These are phyloP conservation scores for Petunia hybrid DNA, from an alignment of 305 asterid species.

Conservation along the genomic window DNA sequence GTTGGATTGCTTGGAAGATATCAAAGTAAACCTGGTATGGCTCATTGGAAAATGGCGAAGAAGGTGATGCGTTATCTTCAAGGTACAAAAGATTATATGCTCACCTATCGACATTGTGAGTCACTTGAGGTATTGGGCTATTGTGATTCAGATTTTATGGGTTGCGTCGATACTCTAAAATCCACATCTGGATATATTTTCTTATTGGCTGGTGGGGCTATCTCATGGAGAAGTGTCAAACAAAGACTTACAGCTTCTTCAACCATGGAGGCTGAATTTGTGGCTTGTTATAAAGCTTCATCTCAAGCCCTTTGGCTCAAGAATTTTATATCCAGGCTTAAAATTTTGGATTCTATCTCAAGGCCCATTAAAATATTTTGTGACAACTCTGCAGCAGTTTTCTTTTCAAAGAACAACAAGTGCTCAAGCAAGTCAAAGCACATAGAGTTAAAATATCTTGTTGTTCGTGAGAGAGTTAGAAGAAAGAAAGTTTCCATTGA, in stretches of 20 bases:
- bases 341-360: neutral
- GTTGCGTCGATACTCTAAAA: no score
- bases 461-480: neutral
- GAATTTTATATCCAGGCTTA: neutral
- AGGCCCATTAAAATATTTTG: neutral
- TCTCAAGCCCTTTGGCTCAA: neutral
- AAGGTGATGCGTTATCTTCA: neutral
- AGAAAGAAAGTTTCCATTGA: neutral
- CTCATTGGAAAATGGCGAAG: neutral
- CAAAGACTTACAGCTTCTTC: neutral
- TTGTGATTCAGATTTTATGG: neutral
- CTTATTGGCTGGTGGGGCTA: neutral
- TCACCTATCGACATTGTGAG: neutral
- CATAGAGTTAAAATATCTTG: neutral
- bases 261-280: slow-evolving; percentile 2
- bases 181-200: no score
- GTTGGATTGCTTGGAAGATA: neutral
- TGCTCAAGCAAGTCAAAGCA: slow-evolving; percentile 17
- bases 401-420: neutral
- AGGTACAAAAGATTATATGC: neutral
- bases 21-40: neutral
- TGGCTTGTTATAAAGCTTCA: neutral
- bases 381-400: neutral
- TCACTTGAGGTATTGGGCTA: neutral
- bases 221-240: neutral